Percentiles rank a stretch among this genome's conserved stretches.
These are phyloP conservation scores for Sporothrix variecibatus DNA, from an alignment of 2,329 filamentous ascomycete species.

Conservation along the genomic window DNA sequence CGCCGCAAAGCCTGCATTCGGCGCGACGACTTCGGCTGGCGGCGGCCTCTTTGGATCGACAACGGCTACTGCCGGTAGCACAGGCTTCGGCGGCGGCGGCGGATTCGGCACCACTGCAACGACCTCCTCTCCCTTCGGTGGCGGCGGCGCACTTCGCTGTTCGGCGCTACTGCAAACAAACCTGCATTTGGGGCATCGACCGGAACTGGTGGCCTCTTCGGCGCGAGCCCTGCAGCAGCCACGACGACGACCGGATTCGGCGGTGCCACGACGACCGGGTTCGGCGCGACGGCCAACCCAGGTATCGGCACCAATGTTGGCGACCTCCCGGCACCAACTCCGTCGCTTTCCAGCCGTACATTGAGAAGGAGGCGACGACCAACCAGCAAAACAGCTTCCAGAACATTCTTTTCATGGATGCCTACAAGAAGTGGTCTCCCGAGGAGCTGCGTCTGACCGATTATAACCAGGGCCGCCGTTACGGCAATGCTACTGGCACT, in stretches of 20 bases:
- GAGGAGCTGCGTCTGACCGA: constrained; percentile 82
- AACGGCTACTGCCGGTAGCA: constrained; percentile 42
- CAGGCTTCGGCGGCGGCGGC: constrained; percentile 42
- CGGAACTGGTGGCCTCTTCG: constrained; percentile 48
- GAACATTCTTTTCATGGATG: constrained; percentile 74
- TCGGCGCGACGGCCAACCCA: constrained; percentile 46
- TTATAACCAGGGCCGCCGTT: constrained; percentile 82
- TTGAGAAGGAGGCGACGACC: constrained; percentile 69
- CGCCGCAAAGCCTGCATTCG: constrained; percentile 55
- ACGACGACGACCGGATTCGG: constrained; percentile 47
- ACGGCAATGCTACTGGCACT: constrained; percentile 79
- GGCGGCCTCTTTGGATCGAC: constrained; percentile 49
- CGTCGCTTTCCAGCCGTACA: constrained; percentile 67
- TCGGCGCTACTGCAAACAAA: constrained; percentile 50
- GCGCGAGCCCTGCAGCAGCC: constrained; percentile 39
- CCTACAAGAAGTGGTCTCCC: constrained; percentile 88
- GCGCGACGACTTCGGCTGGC: constrained; percentile 46
- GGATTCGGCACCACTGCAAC: constrained; percentile 44
- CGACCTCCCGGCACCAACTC: constrained; percentile 70
- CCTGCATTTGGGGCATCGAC: constrained; percentile 43
- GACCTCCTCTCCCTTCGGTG: constrained; percentile 43
- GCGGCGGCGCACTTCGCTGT: constrained; percentile 49
- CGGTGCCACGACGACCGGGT: constrained; percentile 28
- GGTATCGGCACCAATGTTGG: constrained; percentile 54
- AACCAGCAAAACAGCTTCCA: constrained; percentile 67